Percentiles rank a stretch among this genome's conserved stretches.
Evolutionary conservation across 169 alveolate genomes (phyloP).

Genomic region (Nephromyces sp.): DNA sequence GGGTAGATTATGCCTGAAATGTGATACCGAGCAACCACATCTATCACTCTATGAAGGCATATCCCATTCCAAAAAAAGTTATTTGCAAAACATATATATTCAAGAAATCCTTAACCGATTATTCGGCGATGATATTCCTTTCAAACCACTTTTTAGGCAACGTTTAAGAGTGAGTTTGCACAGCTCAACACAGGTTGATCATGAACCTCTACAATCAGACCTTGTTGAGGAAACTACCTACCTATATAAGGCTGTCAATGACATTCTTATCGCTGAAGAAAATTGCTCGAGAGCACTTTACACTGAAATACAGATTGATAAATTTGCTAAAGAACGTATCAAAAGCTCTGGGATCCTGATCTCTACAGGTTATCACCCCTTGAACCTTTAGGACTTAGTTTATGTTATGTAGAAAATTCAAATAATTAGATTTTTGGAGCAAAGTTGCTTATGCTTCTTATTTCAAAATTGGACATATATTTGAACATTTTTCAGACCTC

Average conservation of each 20-base stretch:
- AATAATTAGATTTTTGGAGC: too few relatives aligned
- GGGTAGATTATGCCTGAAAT: constrained; percentile 46
- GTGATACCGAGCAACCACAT: not conserved
- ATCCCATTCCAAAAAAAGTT: not conserved
- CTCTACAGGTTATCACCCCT: constrained; percentile 19
- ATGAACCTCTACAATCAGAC: too few relatives aligned
- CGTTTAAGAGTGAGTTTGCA: not conserved
- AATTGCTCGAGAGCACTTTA: constrained; percentile 21
- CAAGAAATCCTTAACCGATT: not conserved
- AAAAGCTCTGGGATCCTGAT: constrained; percentile 34
- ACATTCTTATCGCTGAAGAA: constrained; percentile 20
- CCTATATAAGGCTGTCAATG: constrained; percentile 19
- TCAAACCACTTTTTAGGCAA: not conserved
- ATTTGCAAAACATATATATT: not conserved
- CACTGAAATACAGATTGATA: constrained; percentile 18
- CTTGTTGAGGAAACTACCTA: not conserved
- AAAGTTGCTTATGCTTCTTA: too few relatives aligned
- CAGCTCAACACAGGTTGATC: not conserved
- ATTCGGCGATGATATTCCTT: not conserved
- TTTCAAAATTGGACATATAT: too few relatives aligned
- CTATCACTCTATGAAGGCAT: not conserved
- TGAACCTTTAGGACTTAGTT: not conserved
- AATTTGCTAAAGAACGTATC: not conserved
- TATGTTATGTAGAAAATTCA: too few relatives aligned
- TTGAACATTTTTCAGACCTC: too few relatives aligned